Conservation (phyloP, 192 early-diverging fungal species). For the Rhizophagus sp. region DNA sequence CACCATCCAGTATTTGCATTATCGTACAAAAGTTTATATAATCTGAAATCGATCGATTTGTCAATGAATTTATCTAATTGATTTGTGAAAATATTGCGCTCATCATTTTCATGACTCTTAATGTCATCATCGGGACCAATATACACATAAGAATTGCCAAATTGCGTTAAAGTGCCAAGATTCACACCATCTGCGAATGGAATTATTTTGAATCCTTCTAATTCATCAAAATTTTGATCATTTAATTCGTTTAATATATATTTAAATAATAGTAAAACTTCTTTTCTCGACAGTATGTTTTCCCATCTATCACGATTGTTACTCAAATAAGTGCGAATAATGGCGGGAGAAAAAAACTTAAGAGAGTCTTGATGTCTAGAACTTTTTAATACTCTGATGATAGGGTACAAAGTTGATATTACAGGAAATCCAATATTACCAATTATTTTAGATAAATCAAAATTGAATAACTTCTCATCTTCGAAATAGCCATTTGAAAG, state of each 20-base stretch:
- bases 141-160: not conserved
- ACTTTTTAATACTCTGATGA: not conserved
- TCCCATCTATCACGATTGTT: not conserved
- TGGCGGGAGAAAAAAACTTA: not conserved
- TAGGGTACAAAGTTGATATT: not conserved
- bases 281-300: not conserved
- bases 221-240: slow-evolving; percentile 10
- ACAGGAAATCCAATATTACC: slow-evolving; percentile 12
- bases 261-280: not conserved
- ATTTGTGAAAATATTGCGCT: not conserved
- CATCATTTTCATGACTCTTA: not conserved
- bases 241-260: not conserved
- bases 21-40: not conserved
- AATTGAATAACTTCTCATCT: not conserved
- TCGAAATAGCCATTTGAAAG: not conserved
- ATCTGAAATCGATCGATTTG: not conserved
- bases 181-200: not conserved
- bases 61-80: not conserved
- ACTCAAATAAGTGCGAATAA: not conserved
- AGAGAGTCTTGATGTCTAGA: not conserved
- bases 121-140: not conserved
- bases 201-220: not conserved
- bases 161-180: not conserved
- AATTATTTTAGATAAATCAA: not conserved
- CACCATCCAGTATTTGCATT: not conserved